phyloP scores from a whole-genome alignment of 129 eudicot species.

The Saposhnikovia divaricata region DNA sequence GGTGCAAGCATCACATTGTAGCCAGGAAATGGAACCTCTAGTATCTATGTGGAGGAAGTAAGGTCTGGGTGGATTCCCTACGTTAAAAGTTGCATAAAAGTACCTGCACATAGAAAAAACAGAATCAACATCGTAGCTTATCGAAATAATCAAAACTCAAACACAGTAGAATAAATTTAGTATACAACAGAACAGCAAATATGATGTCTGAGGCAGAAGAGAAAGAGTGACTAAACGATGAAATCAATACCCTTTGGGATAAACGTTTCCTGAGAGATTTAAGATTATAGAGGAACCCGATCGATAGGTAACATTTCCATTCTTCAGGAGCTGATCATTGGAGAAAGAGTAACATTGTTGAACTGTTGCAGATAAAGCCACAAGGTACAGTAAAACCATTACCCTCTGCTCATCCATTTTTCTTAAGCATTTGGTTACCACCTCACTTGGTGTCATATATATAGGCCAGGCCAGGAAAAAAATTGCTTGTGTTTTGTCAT shows the following conservation, averaged over 20 bases:
- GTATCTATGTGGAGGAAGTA: constrained; percentile 70
- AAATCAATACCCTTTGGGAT: constrained; percentile 42
- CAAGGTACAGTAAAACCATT: constrained; percentile 16
- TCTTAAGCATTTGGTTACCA: background rate
- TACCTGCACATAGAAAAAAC: constrained; percentile 35
- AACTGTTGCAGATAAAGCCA: constrained; percentile 14
- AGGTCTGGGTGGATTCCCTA: constrained; percentile 63
- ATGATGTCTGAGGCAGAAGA: no score
- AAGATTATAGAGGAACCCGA: constrained; percentile 6
- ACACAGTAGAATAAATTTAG: no score
- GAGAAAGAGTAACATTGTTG: constrained; percentile 8
- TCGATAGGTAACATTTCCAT: background rate
- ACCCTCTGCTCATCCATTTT: background rate
- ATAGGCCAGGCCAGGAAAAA: constrained; percentile 21
- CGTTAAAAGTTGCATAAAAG: constrained; percentile 38
- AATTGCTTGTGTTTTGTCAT: no score
- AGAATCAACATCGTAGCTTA: background rate
- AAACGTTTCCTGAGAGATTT: constrained; percentile 44
- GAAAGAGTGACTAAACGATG: background rate
- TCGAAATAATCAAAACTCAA: background rate
- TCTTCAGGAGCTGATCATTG: constrained; percentile 8
- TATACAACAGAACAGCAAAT: no score
- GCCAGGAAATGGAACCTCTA: constrained; percentile 81
- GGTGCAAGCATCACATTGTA: constrained; percentile 77
- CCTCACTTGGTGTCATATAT: constrained; percentile 3